A percentile compares a stretch with the other conserved stretches of the same genome.
phyloP scores from a whole-genome alignment of 1,139 yeast genomes.

The Yarrowia galli region DNA sequence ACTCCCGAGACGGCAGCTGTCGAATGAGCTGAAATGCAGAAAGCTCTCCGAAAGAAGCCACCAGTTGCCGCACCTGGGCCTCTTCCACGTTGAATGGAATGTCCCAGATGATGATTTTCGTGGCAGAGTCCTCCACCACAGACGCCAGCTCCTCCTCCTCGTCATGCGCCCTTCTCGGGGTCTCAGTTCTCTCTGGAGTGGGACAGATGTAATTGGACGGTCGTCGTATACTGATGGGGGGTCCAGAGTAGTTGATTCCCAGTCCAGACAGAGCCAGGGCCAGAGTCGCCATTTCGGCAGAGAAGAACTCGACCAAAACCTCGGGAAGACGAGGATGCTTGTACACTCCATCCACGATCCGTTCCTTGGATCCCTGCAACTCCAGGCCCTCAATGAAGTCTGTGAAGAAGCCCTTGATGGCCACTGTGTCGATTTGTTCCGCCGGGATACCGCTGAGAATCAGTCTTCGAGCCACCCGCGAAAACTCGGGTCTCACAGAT shows the following conservation, averaged over 20 bases:
- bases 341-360: conserved; percentile 39
- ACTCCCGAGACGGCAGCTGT: conserved; percentile 51
- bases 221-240: conserved; percentile 55
- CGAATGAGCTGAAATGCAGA: conserved; percentile 49
- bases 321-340: conserved; percentile 49
- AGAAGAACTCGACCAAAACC: conserved; percentile 62
- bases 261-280: conserved; percentile 58
- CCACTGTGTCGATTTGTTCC: conserved; percentile 52
- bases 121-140: conserved; percentile 44
- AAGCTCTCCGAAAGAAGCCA: conserved; percentile 50
- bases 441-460: conserved; percentile 59
- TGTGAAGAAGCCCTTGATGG: conserved; percentile 56
- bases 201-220: conserved; percentile 70
- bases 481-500: conserved; percentile 38
- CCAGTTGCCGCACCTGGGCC: conserved; percentile 52
- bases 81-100: conserved; percentile 54
- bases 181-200: conserved; percentile 31
- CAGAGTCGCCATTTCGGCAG: conserved; percentile 66
- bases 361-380: conserved; percentile 39
- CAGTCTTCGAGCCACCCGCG: conserved; percentile 57
- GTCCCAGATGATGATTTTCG: conserved; percentile 54
- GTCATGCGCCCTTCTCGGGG: background rate
- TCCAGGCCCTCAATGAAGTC: conserved; percentile 50
- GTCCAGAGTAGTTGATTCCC: conserved; percentile 42
- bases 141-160: conserved; percentile 45